phyloP scores from a whole-genome alignment of 768 basidiomycete genomes.

The Nidularia pulvinata region DNA sequence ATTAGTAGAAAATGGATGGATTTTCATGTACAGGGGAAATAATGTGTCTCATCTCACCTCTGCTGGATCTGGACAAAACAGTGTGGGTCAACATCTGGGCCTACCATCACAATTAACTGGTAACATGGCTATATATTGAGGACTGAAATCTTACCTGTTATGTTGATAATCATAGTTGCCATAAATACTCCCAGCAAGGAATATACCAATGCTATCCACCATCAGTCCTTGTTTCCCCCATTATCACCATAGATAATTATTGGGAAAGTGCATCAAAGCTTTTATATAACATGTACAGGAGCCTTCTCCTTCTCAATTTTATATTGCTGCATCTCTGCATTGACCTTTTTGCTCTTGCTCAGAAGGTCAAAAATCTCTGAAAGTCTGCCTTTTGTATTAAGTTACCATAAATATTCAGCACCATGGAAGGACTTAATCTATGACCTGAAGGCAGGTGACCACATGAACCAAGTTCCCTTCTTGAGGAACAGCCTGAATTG shows the following conservation, averaged over 20 bases:
- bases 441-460: not conserved
- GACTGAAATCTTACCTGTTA: not conserved
- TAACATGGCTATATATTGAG: not conserved
- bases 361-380: not conserved
- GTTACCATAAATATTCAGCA: not conserved
- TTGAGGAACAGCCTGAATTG: not conserved
- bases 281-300: not conserved
- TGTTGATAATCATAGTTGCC: not conserved
- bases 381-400: not conserved
- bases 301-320: not conserved
- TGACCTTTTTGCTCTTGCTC: not conserved
- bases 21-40: too few species aligned
- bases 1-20: not conserved
- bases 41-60: not conserved
- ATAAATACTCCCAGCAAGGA: not conserved
- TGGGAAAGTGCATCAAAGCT: not conserved
- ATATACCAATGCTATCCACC: not conserved
- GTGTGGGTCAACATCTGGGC: not conserved
- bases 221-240: not conserved
- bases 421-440: not conserved
- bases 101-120: not conserved
- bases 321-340: not conserved
- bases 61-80: not conserved
- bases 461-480: not conserved
- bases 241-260: not conserved